These are phyloP conservation scores for Penicillium silybi DNA, from an alignment of 495 filamentous ascomycete genomes.

Conservation along the genomic window DNA sequence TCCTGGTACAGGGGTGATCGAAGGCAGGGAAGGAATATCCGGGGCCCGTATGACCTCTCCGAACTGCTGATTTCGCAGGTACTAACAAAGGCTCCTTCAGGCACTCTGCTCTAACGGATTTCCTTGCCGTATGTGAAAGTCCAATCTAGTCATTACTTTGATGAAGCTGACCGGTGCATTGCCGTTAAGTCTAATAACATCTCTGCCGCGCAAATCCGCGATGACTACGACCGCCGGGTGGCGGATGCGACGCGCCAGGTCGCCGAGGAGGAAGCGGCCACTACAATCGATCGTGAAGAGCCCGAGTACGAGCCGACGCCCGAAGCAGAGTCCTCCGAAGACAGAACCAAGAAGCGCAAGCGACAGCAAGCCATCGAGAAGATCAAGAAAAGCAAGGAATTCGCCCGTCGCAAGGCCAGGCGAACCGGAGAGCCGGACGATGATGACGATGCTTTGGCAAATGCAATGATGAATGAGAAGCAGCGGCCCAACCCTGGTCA, in stretches of 20 bases:
- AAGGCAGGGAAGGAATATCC: conserved; percentile 50
- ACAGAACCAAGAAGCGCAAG: conserved; percentile 57
- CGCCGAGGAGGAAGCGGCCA: conserved; percentile 11
- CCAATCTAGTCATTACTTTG: background rate
- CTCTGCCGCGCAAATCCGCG: conserved; percentile 72
- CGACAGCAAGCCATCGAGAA: conserved; percentile 63
- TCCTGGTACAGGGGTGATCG: conserved; percentile 31
- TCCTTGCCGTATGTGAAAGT: conserved; percentile 58
- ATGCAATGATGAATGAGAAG: conserved; percentile 58
- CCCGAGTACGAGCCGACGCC: conserved; percentile 23
- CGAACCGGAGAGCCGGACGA: conserved; percentile 45
- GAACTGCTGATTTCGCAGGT: background rate
- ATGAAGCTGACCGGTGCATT: conserved; percentile 4
- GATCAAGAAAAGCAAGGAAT: conserved; percentile 72
- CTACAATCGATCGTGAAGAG: conserved; percentile 23
- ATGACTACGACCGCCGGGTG: conserved; percentile 54
- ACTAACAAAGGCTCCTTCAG: conserved; percentile 28
- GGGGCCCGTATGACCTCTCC: conserved; percentile 53
- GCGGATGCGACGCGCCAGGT: conserved; percentile 42
- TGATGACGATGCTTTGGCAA: conserved; percentile 46
- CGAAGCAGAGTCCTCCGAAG: conserved; percentile 40
- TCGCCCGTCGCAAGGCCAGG: conserved; percentile 55
- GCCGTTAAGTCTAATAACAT: conserved; percentile 72
- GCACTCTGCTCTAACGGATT: conserved; percentile 77
- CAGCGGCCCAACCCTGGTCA: conserved; percentile 73